A percentile compares a stretch with the other conserved stretches of the same genome.
Evolutionary conservation across 805 yeast species (phyloP).

Genomic region (Spathaspora girioi): DNA sequence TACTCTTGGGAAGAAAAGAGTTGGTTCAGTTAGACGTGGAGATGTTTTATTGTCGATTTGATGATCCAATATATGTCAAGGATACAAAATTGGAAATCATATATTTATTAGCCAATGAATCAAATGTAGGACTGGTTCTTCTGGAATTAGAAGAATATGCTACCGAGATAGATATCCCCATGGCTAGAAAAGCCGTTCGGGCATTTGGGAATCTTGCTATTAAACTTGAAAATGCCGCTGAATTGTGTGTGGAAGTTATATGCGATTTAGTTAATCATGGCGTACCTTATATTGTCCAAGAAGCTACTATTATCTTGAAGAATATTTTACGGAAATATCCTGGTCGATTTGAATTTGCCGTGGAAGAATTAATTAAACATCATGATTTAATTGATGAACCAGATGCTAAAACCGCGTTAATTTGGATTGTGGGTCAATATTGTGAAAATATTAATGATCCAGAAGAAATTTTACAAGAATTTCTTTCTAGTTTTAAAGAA

Average conservation of each 20-base stretch:
- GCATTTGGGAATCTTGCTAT: conserved; percentile 90
- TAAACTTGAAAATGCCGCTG: conserved; percentile 60
- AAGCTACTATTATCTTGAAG: conserved; percentile 69
- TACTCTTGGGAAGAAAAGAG: conserved; percentile 63
- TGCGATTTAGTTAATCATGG: conserved; percentile 59
- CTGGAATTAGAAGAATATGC: conserved; percentile 83
- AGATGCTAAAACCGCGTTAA: conserved; percentile 71
- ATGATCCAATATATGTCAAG: conserved; percentile 84
- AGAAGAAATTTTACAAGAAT: conserved; percentile 36
- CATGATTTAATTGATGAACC: conserved; percentile 59
- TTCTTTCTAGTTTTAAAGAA: conserved; percentile 47
- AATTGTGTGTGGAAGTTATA: conserved; percentile 60
- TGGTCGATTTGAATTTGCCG: conserved; percentile 38
- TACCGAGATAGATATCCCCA: conserved; percentile 77
- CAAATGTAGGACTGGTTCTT: conserved; percentile 58
- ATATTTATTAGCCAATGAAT: conserved; percentile 67
- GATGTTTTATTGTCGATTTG: conserved; percentile 75
- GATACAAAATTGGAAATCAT: conserved; percentile 88
- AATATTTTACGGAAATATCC: conserved; percentile 79
- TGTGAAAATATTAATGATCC: conserved; percentile 46
- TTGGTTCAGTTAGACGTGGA: conserved; percentile 66
- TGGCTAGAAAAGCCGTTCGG: conserved; percentile 82
- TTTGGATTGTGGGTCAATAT: conserved; percentile 83
- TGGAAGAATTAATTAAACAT: conserved; percentile 25
- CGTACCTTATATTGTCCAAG: conserved; percentile 74